These are phyloP conservation scores for Trypanosomatidae sp. DNA, from an alignment of 208 protist species.

Conservation along the genomic window DNA sequence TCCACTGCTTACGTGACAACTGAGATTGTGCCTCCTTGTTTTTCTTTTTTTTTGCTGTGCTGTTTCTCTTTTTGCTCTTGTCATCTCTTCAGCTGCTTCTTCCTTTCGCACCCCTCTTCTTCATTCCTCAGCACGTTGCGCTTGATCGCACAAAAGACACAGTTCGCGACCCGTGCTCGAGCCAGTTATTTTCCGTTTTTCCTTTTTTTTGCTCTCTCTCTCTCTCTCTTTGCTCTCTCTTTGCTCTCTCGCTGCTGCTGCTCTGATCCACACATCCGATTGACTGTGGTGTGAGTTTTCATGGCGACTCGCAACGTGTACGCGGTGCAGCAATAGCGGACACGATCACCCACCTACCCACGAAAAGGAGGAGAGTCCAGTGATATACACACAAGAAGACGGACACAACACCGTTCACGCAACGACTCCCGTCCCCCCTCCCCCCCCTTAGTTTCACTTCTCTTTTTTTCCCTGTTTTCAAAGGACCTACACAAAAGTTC, in stretches of 20 bases:
- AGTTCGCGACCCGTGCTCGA: background rate
- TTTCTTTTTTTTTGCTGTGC: background rate
- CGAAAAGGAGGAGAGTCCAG: background rate
- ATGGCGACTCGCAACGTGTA: constrained; percentile 2
- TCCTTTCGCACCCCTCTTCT: constrained; percentile 1
- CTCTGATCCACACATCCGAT: background rate
- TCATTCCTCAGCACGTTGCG: background rate
- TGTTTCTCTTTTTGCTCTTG: constrained; percentile 1
- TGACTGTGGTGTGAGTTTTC: background rate
- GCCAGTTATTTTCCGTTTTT: background rate
- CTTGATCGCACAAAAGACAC: background rate
- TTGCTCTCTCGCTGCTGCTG: background rate
- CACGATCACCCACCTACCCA: background rate
- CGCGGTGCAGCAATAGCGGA: background rate
- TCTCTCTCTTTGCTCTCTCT: background rate
- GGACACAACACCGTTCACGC: background rate
- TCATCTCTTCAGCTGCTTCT: constrained; percentile 2
- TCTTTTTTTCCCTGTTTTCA: background rate
- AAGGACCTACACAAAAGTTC: background rate
- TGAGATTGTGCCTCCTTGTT: background rate
- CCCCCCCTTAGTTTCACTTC: background rate
- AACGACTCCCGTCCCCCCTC: background rate
- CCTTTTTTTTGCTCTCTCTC: background rate
- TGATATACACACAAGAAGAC: constrained; percentile 1
- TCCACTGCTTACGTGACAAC: constrained; percentile 3